Evolutionary conservation across 2,329 filamentous ascomycete genomes (phyloP).

Genomic region (Scedosporium dehoogii): DNA sequence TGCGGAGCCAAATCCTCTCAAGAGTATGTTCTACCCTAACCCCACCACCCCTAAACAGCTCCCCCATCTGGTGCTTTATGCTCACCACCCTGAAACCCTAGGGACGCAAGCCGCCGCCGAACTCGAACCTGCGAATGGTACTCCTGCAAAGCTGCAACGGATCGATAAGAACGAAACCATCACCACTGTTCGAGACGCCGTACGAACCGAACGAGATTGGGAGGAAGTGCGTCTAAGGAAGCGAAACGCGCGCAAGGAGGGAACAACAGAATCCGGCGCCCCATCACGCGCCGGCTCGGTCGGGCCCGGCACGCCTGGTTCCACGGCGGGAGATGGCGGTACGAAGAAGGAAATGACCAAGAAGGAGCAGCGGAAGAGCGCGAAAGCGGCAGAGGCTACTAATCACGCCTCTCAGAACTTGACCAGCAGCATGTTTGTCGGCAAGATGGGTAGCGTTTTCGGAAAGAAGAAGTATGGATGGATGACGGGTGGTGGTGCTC

Average conservation of each 20-base stretch:
- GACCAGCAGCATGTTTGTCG: constrained; percentile 64
- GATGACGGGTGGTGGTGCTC: constrained; percentile 49
- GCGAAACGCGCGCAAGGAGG: constrained; percentile 53
- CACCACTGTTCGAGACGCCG: constrained; percentile 48
- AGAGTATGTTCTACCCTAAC: constrained; percentile 40
- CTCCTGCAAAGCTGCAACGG: constrained; percentile 36
- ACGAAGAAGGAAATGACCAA: constrained; percentile 63
- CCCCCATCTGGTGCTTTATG: not conserved
- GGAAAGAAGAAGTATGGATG: constrained; percentile 62
- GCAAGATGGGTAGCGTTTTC: constrained; percentile 44
- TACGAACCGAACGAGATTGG: constrained; percentile 55
- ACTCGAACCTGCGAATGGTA: constrained; percentile 24
- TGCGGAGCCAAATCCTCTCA: constrained; percentile 44
- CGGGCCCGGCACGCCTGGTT: constrained; percentile 25
- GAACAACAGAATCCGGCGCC: constrained; percentile 39
- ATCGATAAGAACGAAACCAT: constrained; percentile 40
- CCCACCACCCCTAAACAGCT: not conserved
- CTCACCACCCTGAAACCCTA: constrained; percentile 10
- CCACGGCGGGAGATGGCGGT: not conserved
- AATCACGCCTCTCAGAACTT: constrained; percentile 75
- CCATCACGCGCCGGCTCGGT: constrained; percentile 45
- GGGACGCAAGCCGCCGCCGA: constrained; percentile 8
- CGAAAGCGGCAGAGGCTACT: constrained; percentile 66
- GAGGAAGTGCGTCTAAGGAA: constrained; percentile 65
- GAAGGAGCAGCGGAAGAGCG: constrained; percentile 71